Evolutionary conservation across 139 green algal genomes (phyloP).

Genomic region (Micromonas commoda): DNA sequence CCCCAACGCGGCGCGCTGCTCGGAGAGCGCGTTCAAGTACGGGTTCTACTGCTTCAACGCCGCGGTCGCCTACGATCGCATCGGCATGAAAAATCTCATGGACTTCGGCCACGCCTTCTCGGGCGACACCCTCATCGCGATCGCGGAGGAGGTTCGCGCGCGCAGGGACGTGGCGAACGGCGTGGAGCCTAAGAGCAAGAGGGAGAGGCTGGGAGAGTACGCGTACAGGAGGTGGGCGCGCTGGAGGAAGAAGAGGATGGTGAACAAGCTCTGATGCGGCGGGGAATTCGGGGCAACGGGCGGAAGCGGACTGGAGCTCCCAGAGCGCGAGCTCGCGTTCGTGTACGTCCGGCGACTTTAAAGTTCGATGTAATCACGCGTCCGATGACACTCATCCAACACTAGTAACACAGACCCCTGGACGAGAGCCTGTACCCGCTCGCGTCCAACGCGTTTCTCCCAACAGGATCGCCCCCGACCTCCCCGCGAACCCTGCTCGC

Average conservation of each 20-base stretch:
- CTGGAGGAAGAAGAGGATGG: neutral
- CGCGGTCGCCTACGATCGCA: neutral
- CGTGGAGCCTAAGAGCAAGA: neutral
- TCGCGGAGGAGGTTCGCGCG: neutral
- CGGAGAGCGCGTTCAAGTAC: conserved; percentile 12
- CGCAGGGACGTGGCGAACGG: neutral
- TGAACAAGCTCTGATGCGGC: neutral
- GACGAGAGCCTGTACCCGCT: no score
- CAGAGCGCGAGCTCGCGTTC: no score
- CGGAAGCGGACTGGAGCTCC: no score
- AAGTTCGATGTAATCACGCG: no score
- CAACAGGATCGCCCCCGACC: no score
- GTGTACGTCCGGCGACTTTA: no score
- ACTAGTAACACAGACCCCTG: no score
- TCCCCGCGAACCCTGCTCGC: no score
- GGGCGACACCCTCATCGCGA: neutral
- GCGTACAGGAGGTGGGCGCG: neutral
- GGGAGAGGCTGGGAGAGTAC: neutral
- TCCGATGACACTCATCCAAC: no score
- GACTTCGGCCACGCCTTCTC: neutral
- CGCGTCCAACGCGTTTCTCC: no score
- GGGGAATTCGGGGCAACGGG: neutral
- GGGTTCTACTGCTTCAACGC: conserved; percentile 6
- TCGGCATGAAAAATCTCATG: neutral
- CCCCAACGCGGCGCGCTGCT: conserved; percentile 7